phyloP scores from a whole-genome alignment of 139 green algal genomes.

The Chlorella sp. region DNA sequence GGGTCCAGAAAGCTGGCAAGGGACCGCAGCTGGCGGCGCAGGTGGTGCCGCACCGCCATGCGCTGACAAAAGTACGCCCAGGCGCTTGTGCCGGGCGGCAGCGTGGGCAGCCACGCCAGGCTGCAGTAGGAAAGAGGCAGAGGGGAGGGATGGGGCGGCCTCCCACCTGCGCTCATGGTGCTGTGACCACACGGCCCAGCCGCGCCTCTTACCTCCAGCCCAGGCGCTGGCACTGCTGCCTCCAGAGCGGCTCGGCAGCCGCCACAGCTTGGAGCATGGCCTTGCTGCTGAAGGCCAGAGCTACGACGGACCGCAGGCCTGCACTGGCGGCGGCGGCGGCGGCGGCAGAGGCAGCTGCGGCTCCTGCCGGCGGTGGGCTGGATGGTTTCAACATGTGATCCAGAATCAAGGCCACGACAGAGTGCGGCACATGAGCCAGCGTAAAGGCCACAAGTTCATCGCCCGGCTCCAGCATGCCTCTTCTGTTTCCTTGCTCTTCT shows the following conservation, averaged over 20 bases:
- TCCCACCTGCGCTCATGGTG: not conserved
- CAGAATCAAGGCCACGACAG: not conserved
- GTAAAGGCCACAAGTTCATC: too few species aligned
- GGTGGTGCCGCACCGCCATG: constrained; percentile 4
- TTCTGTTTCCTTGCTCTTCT: too few species aligned
- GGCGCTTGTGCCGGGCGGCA: not conserved
- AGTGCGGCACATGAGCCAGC: too few species aligned
- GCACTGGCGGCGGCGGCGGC: not conserved
- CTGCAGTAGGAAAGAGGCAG: not conserved
- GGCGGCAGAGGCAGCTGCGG: not conserved
- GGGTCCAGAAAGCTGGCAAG: constrained; percentile 21
- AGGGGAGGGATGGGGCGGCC: not conserved
- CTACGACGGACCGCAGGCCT: not conserved
- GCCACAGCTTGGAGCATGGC: not conserved
- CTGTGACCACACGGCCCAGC: not conserved
- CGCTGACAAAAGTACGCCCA: constrained; percentile 24
- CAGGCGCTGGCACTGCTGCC: not conserved
- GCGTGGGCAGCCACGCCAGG: constrained; percentile 18
- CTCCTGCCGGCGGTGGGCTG: not conserved
- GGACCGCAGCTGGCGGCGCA: constrained; percentile 20
- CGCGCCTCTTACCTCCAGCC: constrained; percentile 8
- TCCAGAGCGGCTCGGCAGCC: constrained; percentile 17
- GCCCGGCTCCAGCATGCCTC: too few species aligned
- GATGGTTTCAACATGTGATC: not conserved
- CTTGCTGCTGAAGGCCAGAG: constrained; percentile 12